A percentile compares a stretch with the other conserved stretches of the same genome.
These are phyloP conservation scores for Mortierella claussenii DNA, from an alignment of 192 early-diverging fungal genomes.

Conservation along the genomic window DNA sequence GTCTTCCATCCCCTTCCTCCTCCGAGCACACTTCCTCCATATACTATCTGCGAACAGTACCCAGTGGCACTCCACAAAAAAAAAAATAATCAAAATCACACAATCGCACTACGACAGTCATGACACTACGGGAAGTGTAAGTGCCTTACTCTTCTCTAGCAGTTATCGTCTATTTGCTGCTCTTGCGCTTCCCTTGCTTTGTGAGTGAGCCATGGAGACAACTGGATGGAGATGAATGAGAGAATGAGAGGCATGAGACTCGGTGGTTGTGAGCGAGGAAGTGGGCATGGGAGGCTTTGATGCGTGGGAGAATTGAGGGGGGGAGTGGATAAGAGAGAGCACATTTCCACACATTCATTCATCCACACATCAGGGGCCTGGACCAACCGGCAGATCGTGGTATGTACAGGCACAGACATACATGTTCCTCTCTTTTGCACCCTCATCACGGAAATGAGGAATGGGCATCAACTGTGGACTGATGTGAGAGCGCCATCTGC, in stretches of 20 bases:
- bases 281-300: neutral
- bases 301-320: slow-evolving; percentile 23
- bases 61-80: neutral
- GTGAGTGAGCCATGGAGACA: neutral
- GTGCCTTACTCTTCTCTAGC: neutral
- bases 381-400: no score
- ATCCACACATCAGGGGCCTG: neutral
- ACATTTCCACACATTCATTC: neutral
- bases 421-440: no score
- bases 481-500: no score
- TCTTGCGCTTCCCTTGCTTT: no score
- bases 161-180: no score
- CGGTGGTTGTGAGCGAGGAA: neutral
- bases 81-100: neutral
- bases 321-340: neutral
- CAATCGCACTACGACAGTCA: neutral
- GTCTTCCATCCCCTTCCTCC: neutral
- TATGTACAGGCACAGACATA: no score
- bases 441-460: no score
- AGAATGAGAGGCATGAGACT: neutral
- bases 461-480: no score
- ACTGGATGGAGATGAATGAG: neutral
- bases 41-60: no score
- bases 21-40: neutral
- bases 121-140: slow-evolving; percentile 47